A percentile compares a stretch with the other conserved stretches of the same genome.
phyloP scores from a whole-genome alignment of 768 basidiomycete species.

The Tylopilus sp. region DNA sequence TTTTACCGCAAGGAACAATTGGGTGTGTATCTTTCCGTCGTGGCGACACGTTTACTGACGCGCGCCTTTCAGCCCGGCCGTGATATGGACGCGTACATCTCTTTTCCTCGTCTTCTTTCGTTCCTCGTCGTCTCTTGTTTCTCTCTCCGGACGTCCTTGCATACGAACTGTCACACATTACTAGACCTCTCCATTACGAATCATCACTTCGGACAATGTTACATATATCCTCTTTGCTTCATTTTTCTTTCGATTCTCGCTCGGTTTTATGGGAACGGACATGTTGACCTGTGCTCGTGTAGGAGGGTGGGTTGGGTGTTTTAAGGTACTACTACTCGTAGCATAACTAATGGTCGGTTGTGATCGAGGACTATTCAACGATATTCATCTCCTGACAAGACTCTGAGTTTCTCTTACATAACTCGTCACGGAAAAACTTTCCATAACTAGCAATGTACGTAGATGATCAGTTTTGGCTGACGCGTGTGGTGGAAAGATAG shows the following conservation, averaged over 20 bases:
- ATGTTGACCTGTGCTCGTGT: neutral
- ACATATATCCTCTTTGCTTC: neutral
- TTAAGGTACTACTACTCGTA: neutral
- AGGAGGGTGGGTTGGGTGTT: neutral
- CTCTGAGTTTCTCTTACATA: no score
- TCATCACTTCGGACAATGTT: neutral
- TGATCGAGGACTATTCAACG: no score
- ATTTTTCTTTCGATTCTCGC: neutral
- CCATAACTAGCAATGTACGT: no score
- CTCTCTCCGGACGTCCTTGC: neutral
- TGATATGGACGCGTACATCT: neutral
- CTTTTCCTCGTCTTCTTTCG: neutral
- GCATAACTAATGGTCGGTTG: neutral
- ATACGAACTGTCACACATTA: conserved; percentile 1
- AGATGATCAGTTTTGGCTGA: no score
- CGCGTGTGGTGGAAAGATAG: no score
- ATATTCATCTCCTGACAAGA: no score
- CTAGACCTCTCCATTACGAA: neutral
- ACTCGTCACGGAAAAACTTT: no score
- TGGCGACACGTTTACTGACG: neutral
- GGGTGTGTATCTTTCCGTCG: conserved; percentile 51
- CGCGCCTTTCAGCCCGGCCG: conserved; percentile 9
- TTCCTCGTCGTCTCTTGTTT: neutral
- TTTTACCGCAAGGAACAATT: conserved; percentile 97
- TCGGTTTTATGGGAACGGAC: neutral